Conservation (phyloP, 768 basidiomycete genomes). For the Mycena chlorophos region DNA sequence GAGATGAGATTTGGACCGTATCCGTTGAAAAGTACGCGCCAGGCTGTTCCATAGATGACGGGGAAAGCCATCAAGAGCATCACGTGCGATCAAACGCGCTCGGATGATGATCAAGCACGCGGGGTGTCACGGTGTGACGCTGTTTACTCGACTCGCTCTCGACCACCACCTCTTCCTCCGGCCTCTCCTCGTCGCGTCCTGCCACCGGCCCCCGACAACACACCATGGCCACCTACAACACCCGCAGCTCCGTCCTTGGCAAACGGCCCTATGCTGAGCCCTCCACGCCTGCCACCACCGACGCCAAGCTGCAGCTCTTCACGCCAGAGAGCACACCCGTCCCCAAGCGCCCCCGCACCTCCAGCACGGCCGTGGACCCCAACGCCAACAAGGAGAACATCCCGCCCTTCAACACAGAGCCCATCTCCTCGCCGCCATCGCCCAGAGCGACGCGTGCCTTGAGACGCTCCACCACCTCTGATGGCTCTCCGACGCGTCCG, state of each 20-base stretch:
- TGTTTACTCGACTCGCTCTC: not conserved
- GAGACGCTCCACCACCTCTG: conserved; percentile 37
- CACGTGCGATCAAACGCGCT: not conserved
- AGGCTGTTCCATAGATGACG: conserved; percentile 65
- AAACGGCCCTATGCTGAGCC: conserved; percentile 31
- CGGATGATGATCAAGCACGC: not conserved
- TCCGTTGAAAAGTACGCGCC: conserved; percentile 34
- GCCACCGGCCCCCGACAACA: not conserved
- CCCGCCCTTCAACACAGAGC: conserved; percentile 54
- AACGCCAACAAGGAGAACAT: conserved; percentile 78
- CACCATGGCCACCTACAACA: conserved; percentile 27
- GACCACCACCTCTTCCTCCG: conserved; percentile 6
- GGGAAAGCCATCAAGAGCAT: conserved; percentile 32
- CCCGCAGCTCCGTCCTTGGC: conserved; percentile 32
- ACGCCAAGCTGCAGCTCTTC: conserved; percentile 43
- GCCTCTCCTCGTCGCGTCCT: conserved; percentile 4
- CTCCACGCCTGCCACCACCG: conserved; percentile 27
- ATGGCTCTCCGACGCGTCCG: conserved; percentile 41
- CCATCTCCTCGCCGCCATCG: conserved; percentile 26
- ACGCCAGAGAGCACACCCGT: conserved; percentile 67
- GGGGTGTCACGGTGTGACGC: not conserved
- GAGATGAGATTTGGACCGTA: not conserved
- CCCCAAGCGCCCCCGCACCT: conserved; percentile 62
- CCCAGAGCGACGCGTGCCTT: conserved; percentile 17
- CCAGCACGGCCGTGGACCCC: conserved; percentile 45